Evolutionary conservation across 176 grass and related monocot species (phyloP).

Genomic region (Bothriochloa decipiens): DNA sequence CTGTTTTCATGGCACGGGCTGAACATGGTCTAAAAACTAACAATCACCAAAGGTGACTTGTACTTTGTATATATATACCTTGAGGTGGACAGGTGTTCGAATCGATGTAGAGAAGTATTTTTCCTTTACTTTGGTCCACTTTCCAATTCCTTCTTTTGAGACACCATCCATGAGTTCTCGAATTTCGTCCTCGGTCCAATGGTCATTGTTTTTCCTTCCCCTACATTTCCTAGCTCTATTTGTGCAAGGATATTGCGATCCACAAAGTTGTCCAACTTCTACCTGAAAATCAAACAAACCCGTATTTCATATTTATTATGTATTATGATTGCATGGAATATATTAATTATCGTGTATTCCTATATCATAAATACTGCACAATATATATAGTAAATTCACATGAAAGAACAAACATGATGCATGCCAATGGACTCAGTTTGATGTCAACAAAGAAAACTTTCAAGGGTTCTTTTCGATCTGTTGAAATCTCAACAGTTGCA

Average conservation of each 20-base stretch:
- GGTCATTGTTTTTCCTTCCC: neutral
- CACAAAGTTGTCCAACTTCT: neutral
- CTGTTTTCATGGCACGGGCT: neutral
- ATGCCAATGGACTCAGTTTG: neutral
- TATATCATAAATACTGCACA: too few relatives aligned
- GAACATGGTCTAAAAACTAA: neutral
- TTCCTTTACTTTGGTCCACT: neutral
- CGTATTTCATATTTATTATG: neutral
- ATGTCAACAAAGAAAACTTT: too few relatives aligned
- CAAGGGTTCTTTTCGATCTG: too few relatives aligned
- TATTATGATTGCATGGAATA: neutral
- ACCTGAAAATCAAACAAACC: neutral
- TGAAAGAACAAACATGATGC: neutral
- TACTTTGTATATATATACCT: neutral
- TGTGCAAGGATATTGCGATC: neutral
- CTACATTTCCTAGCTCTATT: neutral
- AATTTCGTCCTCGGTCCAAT: neutral
- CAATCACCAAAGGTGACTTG: neutral
- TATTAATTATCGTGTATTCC: neutral
- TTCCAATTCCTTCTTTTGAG: neutral
- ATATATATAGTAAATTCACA: neutral
- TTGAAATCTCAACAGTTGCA: too few relatives aligned
- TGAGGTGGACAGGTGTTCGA: neutral
- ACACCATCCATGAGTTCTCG: neutral
- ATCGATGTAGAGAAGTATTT: conserved; percentile 8